phyloP scores from a whole-genome alignment of 257 asterid genomes.

The Ilex aquifolium region DNA sequence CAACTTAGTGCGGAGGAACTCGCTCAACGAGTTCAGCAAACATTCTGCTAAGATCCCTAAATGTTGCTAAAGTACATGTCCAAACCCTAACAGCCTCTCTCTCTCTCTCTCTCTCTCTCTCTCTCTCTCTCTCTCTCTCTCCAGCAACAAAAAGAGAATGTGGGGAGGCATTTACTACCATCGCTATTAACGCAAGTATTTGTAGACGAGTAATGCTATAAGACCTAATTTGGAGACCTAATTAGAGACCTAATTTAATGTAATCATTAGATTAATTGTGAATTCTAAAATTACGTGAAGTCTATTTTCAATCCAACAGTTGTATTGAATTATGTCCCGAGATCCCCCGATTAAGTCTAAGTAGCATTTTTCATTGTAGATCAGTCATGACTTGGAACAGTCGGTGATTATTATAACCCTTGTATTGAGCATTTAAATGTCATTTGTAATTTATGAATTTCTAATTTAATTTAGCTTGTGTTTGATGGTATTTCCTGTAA shows the following conservation, averaged over 20 bases:
- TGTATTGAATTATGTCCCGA: too few species aligned
- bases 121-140: not conserved
- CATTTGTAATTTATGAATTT: too few species aligned
- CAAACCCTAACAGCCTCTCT: not conserved
- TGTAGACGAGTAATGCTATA: not conserved
- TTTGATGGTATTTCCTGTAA: too few species aligned
- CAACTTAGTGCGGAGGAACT: conserved; percentile 93
- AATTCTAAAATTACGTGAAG: too few species aligned
- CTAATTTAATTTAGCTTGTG: too few species aligned
- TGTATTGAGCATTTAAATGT: not conserved
- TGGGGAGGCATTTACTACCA: not conserved
- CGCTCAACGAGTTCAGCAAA: conserved; percentile 84
- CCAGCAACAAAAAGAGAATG: not conserved
- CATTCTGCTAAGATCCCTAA: conserved; percentile 47
- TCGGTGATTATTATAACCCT: not conserved
- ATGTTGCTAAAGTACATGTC: not conserved
- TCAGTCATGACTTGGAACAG: not conserved
- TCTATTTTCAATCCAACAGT: too few species aligned
- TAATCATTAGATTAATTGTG: too few species aligned
- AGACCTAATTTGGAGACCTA: too few species aligned
- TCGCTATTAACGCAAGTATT: not conserved
- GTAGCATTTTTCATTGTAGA: not conserved
- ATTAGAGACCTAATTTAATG: too few species aligned
- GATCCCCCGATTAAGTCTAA: too few species aligned
- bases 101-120: not conserved